Conservation (phyloP, 495 filamentous ascomycete genomes). For the Penicillium mononematosum region DNA sequence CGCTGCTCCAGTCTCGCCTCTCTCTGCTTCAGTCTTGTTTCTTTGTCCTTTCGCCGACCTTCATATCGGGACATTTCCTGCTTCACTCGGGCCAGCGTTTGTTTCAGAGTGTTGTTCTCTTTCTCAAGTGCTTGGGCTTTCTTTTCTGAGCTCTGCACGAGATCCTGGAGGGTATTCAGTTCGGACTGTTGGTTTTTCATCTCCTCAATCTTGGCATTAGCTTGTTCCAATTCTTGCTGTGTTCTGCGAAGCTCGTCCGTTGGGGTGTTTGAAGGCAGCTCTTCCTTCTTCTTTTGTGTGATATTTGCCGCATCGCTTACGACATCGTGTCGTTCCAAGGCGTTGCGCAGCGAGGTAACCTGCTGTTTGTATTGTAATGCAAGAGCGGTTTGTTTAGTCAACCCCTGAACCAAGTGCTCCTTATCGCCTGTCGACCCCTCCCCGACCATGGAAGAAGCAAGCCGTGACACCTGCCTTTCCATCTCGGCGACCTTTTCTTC, state of each 20-base stretch:
- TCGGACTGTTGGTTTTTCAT: conserved; percentile 54
- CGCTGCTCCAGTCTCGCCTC: conserved; percentile 47
- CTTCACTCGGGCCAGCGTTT: conserved; percentile 52
- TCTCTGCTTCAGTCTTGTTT: conserved; percentile 49
- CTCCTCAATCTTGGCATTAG: conserved; percentile 60
- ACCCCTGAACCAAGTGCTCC: conserved; percentile 53
- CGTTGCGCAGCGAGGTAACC: conserved; percentile 58
- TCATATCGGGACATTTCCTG: conserved; percentile 54
- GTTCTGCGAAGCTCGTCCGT: conserved; percentile 42
- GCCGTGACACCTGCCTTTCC: conserved; percentile 58
- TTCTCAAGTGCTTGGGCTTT: conserved; percentile 61
- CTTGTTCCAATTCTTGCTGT: conserved; percentile 51
- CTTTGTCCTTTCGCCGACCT: conserved; percentile 50
- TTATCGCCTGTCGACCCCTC: conserved; percentile 49
- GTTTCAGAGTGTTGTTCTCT: conserved; percentile 53
- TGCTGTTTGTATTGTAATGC: conserved; percentile 66
- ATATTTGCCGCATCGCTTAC: conserved; percentile 41
- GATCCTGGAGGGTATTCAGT: conserved; percentile 50
- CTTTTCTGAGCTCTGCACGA: conserved; percentile 63
- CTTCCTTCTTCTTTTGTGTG: conserved; percentile 45
- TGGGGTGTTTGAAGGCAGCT: conserved; percentile 43
- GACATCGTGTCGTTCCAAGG: conserved; percentile 50
- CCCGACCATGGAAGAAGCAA: conserved; percentile 54
- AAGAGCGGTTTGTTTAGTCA: conserved; percentile 66
- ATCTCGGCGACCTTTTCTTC: conserved; percentile 52